These are phyloP conservation scores for Talaromyces amestolkiae DNA, from an alignment of 2,329 filamentous ascomycete genomes.

Conservation along the genomic window DNA sequence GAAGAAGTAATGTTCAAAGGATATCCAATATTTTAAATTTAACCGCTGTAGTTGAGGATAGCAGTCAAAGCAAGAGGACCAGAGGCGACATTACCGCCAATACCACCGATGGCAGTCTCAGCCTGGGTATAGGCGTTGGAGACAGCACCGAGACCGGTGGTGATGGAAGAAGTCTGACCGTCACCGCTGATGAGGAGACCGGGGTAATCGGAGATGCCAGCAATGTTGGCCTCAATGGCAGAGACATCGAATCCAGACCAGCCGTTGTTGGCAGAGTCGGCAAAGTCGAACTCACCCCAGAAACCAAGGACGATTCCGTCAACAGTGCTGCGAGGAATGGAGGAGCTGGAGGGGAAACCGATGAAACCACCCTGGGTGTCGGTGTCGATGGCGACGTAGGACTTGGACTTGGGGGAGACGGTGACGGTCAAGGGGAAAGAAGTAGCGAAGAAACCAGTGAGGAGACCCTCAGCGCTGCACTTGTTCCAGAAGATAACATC, in stretches of 20 bases:
- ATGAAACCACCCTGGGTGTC: conserved; percentile 39
- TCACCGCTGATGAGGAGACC: conserved; percentile 40
- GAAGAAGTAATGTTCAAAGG: conserved; percentile 8
- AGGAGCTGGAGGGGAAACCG: conserved; percentile 26
- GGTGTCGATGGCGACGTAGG: conserved; percentile 40
- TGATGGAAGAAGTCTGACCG: conserved; percentile 32
- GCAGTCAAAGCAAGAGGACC: conserved; percentile 35
- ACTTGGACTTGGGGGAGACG: conserved; percentile 30
- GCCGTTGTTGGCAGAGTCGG: conserved; percentile 30
- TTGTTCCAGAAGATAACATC: conserved; percentile 44
- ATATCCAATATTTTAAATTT: conserved; percentile 14
- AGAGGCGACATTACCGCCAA: conserved; percentile 29
- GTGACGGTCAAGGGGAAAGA: conserved; percentile 32
- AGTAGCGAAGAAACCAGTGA: conserved; percentile 37
- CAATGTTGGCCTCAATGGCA: conserved; percentile 35
- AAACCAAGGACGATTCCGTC: conserved; percentile 37
- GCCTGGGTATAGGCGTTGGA: conserved; percentile 35
- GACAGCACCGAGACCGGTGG: conserved; percentile 23
- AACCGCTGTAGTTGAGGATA: conserved; percentile 30
- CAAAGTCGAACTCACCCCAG: conserved; percentile 44
- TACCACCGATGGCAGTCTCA: conserved; percentile 29
- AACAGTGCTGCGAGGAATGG: conserved; percentile 27
- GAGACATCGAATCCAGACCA: conserved; percentile 44
- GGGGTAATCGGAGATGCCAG: conserved; percentile 27
- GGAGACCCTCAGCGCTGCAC: conserved; percentile 31